These are phyloP conservation scores for Candida nonsorbophila DNA, from an alignment of 805 yeast species.

Conservation along the genomic window DNA sequence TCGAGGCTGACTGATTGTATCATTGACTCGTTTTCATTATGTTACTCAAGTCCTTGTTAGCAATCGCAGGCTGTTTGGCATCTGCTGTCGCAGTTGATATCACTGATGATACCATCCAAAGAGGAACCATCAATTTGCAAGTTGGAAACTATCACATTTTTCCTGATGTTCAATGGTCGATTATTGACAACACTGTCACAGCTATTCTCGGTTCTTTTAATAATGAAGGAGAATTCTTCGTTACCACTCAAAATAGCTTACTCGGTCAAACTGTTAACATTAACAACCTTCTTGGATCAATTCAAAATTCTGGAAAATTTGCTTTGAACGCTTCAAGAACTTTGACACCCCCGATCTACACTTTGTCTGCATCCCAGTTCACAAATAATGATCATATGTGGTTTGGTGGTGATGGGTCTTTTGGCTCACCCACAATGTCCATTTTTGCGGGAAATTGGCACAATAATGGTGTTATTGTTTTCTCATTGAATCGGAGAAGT, in stretches of 20 bases:
- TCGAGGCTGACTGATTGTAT: no score
- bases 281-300: constrained; percentile 4
- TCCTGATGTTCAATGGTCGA: constrained; percentile 21
- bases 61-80: no score
- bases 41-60: no score
- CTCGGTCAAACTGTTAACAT: constrained; percentile 12
- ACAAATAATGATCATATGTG: constrained; percentile 19
- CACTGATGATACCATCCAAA: constrained; percentile 11
- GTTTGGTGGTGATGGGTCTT: constrained; percentile 15
- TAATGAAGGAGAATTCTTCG: constrained; percentile 17
- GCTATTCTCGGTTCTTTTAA: constrained; percentile 16
- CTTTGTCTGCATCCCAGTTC: constrained; percentile 12
- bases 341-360: constrained; percentile 12
- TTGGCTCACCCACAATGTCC: constrained; percentile 10
- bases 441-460: constrained; percentile 11
- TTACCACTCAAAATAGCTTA: constrained; percentile 11
- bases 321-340: constrained; percentile 17
- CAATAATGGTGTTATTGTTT: constrained; percentile 15
- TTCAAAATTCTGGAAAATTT: constrained; percentile 15
- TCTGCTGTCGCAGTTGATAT: no score
- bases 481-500: constrained; percentile 8
- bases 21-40: no score
- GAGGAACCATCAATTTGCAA: constrained; percentile 12
- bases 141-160: constrained; percentile 15
- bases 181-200: constrained; percentile 16